Conservation (phyloP, 495 filamentous ascomycete species). For the Extremus antarcticus region DNA sequence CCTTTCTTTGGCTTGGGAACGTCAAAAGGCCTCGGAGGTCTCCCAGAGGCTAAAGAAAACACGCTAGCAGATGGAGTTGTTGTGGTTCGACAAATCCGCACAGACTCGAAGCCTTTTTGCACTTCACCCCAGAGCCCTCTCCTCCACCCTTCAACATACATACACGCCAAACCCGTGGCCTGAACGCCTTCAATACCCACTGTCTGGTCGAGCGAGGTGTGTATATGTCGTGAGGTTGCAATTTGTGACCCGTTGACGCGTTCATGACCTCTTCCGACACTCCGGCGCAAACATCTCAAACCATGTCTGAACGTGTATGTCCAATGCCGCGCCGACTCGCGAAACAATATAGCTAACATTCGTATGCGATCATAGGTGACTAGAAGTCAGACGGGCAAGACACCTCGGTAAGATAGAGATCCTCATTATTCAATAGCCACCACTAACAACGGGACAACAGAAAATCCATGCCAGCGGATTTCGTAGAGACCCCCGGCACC, state of each 20-base stretch:
- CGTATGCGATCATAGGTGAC: slow-evolving; percentile 11
- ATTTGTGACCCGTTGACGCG: background rate
- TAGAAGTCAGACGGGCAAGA: slow-evolving; percentile 33
- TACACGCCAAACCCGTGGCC: too few relatives aligned
- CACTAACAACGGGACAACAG: slow-evolving; percentile 9
- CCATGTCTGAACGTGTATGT: background rate
- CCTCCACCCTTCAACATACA: too few relatives aligned
- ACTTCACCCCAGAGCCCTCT: too few relatives aligned
- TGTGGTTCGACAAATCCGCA: too few relatives aligned
- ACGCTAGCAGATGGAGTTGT: too few relatives aligned
- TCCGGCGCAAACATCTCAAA: background rate
- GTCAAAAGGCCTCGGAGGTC: too few relatives aligned
- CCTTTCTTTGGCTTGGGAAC: too few relatives aligned
- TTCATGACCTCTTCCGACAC: background rate
- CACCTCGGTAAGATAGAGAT: slow-evolving; percentile 26
- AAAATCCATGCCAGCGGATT: slow-evolving; percentile 31
- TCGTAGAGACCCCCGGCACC: slow-evolving; percentile 35
- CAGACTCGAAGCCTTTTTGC: too few relatives aligned
- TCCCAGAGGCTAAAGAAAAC: too few relatives aligned
- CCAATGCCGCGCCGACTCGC: background rate
- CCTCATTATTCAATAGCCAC: background rate
- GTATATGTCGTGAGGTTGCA: background rate
- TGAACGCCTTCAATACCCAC: too few relatives aligned
- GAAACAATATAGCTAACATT: background rate
- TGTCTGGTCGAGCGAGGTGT: too few relatives aligned